Conservation (phyloP, 176 grass and related monocot genomes). For the Tillandsia leiboldiana region DNA sequence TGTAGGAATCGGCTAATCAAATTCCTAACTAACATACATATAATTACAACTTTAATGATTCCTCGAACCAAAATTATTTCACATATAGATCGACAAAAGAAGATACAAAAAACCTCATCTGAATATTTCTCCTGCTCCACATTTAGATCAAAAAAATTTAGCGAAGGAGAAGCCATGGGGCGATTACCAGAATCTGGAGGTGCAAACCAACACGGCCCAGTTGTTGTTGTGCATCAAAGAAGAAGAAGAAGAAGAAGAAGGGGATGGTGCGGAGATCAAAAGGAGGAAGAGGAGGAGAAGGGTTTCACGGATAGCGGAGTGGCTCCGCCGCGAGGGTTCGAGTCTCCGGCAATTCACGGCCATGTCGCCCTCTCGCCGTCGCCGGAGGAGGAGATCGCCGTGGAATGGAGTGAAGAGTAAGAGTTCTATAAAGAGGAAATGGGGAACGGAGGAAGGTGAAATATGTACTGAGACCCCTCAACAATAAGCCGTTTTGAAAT, state of each 20-base stretch:
- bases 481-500: neutral
- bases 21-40: too few species aligned
- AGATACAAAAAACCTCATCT: too few species aligned
- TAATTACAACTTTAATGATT: too few species aligned
- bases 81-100: too few species aligned
- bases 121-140: neutral
- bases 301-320: neutral
- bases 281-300: neutral
- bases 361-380: slow-evolving; percentile 17
- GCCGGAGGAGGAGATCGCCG: neutral
- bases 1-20: too few species aligned
- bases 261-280: neutral
- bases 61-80: too few species aligned
- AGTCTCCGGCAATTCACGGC: neutral
- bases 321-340: neutral
- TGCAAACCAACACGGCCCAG: slow-evolving; percentile 92
- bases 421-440: too few species aligned
- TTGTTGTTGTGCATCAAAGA: slow-evolving; percentile 91
- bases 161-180: neutral
- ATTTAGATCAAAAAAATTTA: neutral
- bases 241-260: slow-evolving; percentile 10
- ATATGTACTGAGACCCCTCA: too few species aligned
- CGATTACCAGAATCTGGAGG: slow-evolving; percentile 86
- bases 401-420: too few species aligned
- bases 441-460: too few species aligned